Percentiles rank a stretch among this genome's conserved stretches.
Evolutionary conservation across 2,329 filamentous ascomycete species (phyloP).

Genomic region (Ilyonectria mors-panacis): DNA sequence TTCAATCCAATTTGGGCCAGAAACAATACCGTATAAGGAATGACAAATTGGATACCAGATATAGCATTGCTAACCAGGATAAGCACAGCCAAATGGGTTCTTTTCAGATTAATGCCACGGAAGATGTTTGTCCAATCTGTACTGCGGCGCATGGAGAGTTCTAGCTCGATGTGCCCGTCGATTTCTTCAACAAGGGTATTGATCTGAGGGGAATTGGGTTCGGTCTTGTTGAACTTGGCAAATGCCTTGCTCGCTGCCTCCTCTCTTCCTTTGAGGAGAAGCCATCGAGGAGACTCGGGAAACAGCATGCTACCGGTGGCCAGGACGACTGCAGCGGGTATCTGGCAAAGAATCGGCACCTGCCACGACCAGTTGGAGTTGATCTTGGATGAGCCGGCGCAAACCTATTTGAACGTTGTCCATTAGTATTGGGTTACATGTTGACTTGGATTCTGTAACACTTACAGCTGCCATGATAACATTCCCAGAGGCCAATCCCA

Average conservation of each 20-base stretch:
- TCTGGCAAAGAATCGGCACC: conserved; percentile 12
- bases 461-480: conserved; percentile 8
- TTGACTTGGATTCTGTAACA: background rate
- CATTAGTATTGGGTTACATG: too few species aligned
- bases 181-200: background rate
- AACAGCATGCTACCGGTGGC: background rate
- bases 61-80: conserved; percentile 4
- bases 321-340: background rate
- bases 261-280: background rate
- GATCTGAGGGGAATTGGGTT: background rate
- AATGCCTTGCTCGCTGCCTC: conserved; percentile 2
- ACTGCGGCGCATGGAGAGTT: background rate
- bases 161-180: background rate
- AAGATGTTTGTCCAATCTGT: conserved; percentile 6
- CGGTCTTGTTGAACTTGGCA: conserved; percentile 1
- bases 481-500: conserved; percentile 9
- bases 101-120: background rate
- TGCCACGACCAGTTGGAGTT: conserved; percentile 13
- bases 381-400: conserved; percentile 2
- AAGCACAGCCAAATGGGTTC: conserved; percentile 13
- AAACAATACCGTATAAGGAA: conserved; percentile 19
- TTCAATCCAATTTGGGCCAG: conserved; percentile 6
- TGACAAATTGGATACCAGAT: conserved; percentile 15
- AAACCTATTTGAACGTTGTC: background rate
- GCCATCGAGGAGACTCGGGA: conserved; percentile 21